These are phyloP conservation scores for Arthrobotrys pseudoclavata DNA, from an alignment of 2,329 filamentous ascomycete species.

Conservation along the genomic window DNA sequence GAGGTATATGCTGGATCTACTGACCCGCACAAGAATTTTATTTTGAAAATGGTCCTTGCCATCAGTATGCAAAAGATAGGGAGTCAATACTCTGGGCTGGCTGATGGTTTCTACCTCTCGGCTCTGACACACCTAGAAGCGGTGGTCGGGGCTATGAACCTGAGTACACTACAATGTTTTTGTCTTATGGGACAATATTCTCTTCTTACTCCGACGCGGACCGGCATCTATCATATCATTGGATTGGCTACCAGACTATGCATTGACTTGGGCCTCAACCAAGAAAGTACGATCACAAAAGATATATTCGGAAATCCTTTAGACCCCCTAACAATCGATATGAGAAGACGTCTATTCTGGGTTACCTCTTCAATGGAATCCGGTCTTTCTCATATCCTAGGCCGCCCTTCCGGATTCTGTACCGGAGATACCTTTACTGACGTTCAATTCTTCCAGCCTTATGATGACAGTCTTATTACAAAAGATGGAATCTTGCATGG, in stretches of 20 bases:
- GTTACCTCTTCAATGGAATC: slow-evolving; percentile 87
- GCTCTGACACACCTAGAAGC: slow-evolving; percentile 87
- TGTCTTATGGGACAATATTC: slow-evolving; percentile 91
- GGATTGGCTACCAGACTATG: slow-evolving; percentile 88
- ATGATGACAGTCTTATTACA: slow-evolving; percentile 87
- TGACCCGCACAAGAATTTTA: slow-evolving; percentile 88
- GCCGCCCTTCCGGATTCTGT: slow-evolving; percentile 86
- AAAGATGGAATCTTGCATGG: slow-evolving; percentile 78
- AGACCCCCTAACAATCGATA: slow-evolving; percentile 83
- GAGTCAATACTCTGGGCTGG: slow-evolving; percentile 88
- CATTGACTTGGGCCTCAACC: slow-evolving; percentile 87
- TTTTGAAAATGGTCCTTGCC: slow-evolving; percentile 90
- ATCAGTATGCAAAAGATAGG: slow-evolving; percentile 90
- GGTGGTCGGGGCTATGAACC: slow-evolving; percentile 86
- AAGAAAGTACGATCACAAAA: slow-evolving; percentile 85
- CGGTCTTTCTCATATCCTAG: slow-evolving; percentile 87
- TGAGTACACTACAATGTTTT: slow-evolving; percentile 91
- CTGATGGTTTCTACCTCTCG: slow-evolving; percentile 93
- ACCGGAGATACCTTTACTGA: slow-evolving; percentile 85
- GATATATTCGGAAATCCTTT: slow-evolving; percentile 73
- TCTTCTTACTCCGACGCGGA: slow-evolving; percentile 88
- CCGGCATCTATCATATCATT: slow-evolving; percentile 90
- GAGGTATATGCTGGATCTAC: slow-evolving; percentile 82
- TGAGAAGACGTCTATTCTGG: slow-evolving; percentile 91
- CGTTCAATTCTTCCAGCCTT: slow-evolving; percentile 84